phyloP scores from a whole-genome alignment of 768 basidiomycete species.

The Amanita rimosa region DNA sequence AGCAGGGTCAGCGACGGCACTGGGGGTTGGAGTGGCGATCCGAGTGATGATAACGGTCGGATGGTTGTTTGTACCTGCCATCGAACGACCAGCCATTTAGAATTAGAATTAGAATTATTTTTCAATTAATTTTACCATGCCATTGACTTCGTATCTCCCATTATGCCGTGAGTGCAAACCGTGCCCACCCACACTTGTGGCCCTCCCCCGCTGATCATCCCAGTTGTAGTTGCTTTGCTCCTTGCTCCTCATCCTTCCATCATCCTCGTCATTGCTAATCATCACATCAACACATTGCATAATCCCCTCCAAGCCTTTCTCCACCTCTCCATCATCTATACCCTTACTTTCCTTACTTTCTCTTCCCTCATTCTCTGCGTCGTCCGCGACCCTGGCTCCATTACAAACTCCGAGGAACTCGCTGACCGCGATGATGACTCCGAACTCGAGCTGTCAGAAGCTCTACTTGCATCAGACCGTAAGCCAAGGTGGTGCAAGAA shows the following conservation, averaged over 20 bases:
- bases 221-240: conserved; percentile 35
- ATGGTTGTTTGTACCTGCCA: conserved; percentile 9
- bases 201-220: too few species aligned
- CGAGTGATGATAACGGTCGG: conserved; percentile 23
- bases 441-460: conserved; percentile 42
- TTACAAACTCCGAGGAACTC: conserved; percentile 14
- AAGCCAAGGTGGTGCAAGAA: conserved; percentile 68
- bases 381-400: conserved; percentile 65
- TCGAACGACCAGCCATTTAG: conserved; percentile 14
- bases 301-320: conserved; percentile 31
- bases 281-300: conserved; percentile 47
- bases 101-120: conserved; percentile 31
- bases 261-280: conserved; percentile 53
- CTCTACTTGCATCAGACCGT: conserved; percentile 36
- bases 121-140: conserved; percentile 11
- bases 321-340: conserved; percentile 51
- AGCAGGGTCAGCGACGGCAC: conserved; percentile 31
- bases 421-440: conserved; percentile 17
- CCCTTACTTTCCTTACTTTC: conserved; percentile 57
- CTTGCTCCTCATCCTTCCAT: conserved; percentile 68
- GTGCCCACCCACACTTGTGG: too few species aligned
- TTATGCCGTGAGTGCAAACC: conserved; percentile 31
- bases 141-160: conserved; percentile 28
- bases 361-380: conserved; percentile 66
- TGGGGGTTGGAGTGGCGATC: conserved; percentile 36